Base-by-base conservation (phyloP, 2,329 filamentous ascomycete species). In the Trichoderma atrobrunneum region DNA sequence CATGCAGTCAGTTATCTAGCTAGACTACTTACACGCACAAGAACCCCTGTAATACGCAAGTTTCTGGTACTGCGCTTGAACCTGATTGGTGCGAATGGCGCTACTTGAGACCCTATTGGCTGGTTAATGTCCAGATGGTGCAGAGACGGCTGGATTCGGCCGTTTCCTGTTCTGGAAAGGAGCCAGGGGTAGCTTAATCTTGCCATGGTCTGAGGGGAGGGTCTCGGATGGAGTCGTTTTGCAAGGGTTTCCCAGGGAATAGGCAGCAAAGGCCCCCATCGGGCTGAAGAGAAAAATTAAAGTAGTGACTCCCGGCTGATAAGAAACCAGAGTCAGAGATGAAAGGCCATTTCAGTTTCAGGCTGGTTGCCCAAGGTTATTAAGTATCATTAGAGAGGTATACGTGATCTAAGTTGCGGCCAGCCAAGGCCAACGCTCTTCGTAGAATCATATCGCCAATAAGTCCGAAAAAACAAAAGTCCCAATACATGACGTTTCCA, bases 391-490 rank as follows among this genome's bases (percentile, higher is more conserved):
- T 66, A 57, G 10, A 59, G 51, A 43, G 57, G n/a, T 62, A 54
- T 70, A 51, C 28, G 66, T 54, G 10, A 48, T 70, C 66, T 48
- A 61, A 68, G 51, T 34, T 32, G 43, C 56, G 26, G 65, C 65
- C 65, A 59, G 26, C 34, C 56, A 60, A 60, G 18, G 54, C 65
- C 65, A 32, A 60, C 39, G 18, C 39, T 26, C 56, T 70, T 70
- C 66, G 18, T 70, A 70, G 39, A 62, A 70, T 70, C 66, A 62
- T 70, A 70, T 43, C 39, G 30, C 63, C 63, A 56, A 34, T 63
- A 21, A 63, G 21, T 28, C 21, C 51, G n/a, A 28, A 57, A 30
- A 30, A 18, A 56, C 6, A 65, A 7, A 67, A 39, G 34, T 14
- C 21, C 56, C 56, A 51, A 34, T 28, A 39, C 34, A 26, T 48